Conservation (phyloP, 2,329 filamentous ascomycete species). For the Reticulascus tulasneorum region DNA sequence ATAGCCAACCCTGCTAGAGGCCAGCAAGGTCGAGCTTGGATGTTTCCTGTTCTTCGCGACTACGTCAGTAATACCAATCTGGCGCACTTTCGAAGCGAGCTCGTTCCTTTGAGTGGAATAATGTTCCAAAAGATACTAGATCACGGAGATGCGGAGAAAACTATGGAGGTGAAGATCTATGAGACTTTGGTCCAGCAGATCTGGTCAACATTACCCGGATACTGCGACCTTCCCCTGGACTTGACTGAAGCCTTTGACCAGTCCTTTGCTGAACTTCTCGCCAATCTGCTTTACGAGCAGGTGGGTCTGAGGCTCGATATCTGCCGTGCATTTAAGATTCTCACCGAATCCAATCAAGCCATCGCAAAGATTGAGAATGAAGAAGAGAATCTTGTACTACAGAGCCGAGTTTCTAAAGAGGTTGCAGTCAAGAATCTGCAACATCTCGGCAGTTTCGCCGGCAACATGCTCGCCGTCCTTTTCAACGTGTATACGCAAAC, state of each 20-base stretch:
- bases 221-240: constrained; percentile 89
- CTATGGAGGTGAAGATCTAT: constrained; percentile 95
- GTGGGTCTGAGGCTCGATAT: constrained; percentile 81
- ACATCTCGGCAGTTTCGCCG: constrained; percentile 75
- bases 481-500: constrained; percentile 99
- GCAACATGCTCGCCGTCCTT: constrained; percentile 90
- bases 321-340: constrained; percentile 77
- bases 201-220: constrained; percentile 90
- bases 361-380: constrained; percentile 66
- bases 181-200: constrained; percentile 94
- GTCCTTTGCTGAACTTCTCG: constrained; percentile 80
- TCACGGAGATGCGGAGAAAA: constrained; percentile 78
- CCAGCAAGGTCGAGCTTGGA: constrained; percentile 85
- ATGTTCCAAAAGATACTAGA: constrained; percentile 89
- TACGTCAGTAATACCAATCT: constrained; percentile 85
- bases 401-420: constrained; percentile 72
- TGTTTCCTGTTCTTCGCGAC: constrained; percentile 87
- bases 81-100: constrained; percentile 76
- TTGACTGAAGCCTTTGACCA: constrained; percentile 75
- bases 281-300: constrained; percentile 90
- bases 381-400: constrained; percentile 70
- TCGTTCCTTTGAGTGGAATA: constrained; percentile 83
- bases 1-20: constrained; percentile 71
- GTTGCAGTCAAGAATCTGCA: constrained; percentile 74
- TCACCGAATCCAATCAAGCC: constrained; percentile 89